Conservation (phyloP, 148 eudicot genomes). For the Mesembryanthemum crystallinum region DNA sequence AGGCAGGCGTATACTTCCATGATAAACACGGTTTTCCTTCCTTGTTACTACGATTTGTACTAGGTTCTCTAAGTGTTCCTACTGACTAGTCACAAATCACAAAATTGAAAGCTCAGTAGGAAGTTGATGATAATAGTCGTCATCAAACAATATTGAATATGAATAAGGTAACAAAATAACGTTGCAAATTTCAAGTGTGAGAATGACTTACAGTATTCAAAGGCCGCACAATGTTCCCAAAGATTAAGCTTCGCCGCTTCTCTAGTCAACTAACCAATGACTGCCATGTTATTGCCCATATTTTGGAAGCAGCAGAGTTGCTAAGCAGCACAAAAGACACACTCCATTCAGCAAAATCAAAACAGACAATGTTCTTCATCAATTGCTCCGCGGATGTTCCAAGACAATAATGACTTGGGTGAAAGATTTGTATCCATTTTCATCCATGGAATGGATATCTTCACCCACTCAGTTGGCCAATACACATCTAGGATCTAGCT, state of each 20-base stretch:
- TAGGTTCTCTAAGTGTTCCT: too few relatives aligned
- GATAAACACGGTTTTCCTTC: too few relatives aligned
- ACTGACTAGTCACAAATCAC: too few relatives aligned
- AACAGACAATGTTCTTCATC: conserved; percentile 60
- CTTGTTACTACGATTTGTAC: too few relatives aligned
- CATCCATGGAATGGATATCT: conserved; percentile 55
- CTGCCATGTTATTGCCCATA: conserved; percentile 57
- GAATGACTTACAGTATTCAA: conserved; percentile 6
- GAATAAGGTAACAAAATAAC: neutral
- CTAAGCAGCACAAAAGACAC: conserved; percentile 48
- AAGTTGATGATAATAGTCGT: too few relatives aligned
- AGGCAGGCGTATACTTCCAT: too few relatives aligned
- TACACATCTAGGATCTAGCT: conserved; percentile 65
- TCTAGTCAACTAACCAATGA: conserved; percentile 71
- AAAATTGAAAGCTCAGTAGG: too few relatives aligned
- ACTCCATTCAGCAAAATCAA: conserved; percentile 43
- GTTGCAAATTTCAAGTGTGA: neutral
- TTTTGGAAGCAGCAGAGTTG: conserved; percentile 53
- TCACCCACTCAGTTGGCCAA: conserved; percentile 72
- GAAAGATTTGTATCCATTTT: conserved; percentile 51
- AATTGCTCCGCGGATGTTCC: conserved; percentile 34
- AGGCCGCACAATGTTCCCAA: neutral
- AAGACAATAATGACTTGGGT: conserved; percentile 45
- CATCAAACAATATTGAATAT: too few relatives aligned
- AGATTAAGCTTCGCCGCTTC: neutral